These are phyloP conservation scores for Torulaspora globosa DNA, from an alignment of 1,139 yeast species.

Conservation along the genomic window DNA sequence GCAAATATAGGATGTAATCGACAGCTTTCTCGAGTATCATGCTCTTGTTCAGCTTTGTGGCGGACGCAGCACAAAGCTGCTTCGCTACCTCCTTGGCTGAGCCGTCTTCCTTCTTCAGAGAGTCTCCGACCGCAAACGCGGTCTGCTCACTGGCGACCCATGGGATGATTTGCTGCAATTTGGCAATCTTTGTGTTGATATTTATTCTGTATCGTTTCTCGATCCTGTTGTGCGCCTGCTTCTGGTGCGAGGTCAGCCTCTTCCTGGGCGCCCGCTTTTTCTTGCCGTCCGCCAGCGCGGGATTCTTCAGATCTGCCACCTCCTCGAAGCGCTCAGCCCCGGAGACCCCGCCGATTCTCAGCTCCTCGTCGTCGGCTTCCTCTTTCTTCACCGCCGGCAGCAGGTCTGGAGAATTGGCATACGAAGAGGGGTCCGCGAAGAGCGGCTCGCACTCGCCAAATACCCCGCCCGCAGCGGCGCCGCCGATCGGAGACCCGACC, in stretches of 20 bases:
- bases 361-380: slow-evolving; percentile 10
- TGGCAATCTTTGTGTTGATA: slow-evolving; percentile 68
- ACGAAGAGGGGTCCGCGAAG: slow-evolving; percentile 14
- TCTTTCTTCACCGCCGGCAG: slow-evolving; percentile 8
- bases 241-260: slow-evolving; percentile 56
- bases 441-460: slow-evolving; percentile 7
- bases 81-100: slow-evolving; percentile 10
- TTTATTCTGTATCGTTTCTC: slow-evolving; percentile 69
- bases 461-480: not conserved
- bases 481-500: slow-evolving; percentile 26
- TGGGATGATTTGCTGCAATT: slow-evolving; percentile 60
- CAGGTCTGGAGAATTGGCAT: slow-evolving; percentile 12
- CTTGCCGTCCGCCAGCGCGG: slow-evolving; percentile 16
- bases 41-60: slow-evolving; percentile 53
- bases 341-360: slow-evolving; percentile 3
- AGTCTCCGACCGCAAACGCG: slow-evolving; percentile 50
- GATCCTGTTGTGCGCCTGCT: slow-evolving; percentile 67
- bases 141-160: slow-evolving; percentile 57
- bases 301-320: slow-evolving; percentile 6
- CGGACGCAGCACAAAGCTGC: slow-evolving; percentile 18
- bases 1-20: slow-evolving; percentile 51
- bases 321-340: slow-evolving; percentile 4
- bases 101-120: slow-evolving; percentile 16
- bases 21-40: slow-evolving; percentile 65
- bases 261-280: slow-evolving; percentile 53